Evolutionary conservation across 2,329 filamentous ascomycete genomes (phyloP).

Genomic region (Capronia epimyces): DNA sequence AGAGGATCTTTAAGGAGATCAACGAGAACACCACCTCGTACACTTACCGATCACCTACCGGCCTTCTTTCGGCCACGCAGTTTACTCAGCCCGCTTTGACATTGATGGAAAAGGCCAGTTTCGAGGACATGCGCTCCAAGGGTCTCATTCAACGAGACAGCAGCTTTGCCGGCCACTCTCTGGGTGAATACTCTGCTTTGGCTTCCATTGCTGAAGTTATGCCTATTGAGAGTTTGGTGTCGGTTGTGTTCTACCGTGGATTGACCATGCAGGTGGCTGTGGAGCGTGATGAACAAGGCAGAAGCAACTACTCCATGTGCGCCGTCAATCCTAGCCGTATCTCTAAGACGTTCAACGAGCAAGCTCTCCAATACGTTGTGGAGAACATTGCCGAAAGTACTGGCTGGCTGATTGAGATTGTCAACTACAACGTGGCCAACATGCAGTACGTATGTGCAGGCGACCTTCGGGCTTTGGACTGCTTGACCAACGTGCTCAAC

Average conservation of each 20-base stretch:
- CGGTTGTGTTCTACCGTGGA: conserved; percentile 97
- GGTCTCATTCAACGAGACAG: conserved; percentile 92
- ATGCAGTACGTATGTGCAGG: conserved; percentile 65
- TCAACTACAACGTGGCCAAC: conserved; percentile 81
- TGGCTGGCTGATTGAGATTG: conserved; percentile 93
- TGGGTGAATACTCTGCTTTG: conserved; percentile 96
- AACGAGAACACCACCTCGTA: conserved; percentile 88
- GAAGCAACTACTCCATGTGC: conserved; percentile 99
- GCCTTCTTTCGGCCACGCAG: conserved; percentile 91
- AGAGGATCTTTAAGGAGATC: conserved; percentile 99
- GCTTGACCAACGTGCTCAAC: conserved; percentile 75
- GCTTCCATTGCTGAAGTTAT: conserved; percentile 96
- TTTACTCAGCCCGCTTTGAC: conserved; percentile 97
- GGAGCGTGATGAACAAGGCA: conserved; percentile 84
- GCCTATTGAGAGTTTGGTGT: conserved; percentile 98
- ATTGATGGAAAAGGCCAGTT: conserved; percentile 98
- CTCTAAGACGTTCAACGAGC: conserved; percentile 97
- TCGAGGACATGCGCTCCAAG: conserved; percentile 98
- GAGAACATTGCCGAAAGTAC: conserved; percentile 92
- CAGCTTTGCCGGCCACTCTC: conserved; percentile 94
- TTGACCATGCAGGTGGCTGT: conserved; percentile 99
- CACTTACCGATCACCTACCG: conserved; percentile 92
- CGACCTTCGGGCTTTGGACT: conserved; percentile 61
- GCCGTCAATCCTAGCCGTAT: conserved; percentile 98
- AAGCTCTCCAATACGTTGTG: conserved; percentile 92